A percentile compares a stretch with the other conserved stretches of the same genome.
phyloP scores from a whole-genome alignment of 2,329 filamentous ascomycete species.

The Talaromyces funiculosus region DNA sequence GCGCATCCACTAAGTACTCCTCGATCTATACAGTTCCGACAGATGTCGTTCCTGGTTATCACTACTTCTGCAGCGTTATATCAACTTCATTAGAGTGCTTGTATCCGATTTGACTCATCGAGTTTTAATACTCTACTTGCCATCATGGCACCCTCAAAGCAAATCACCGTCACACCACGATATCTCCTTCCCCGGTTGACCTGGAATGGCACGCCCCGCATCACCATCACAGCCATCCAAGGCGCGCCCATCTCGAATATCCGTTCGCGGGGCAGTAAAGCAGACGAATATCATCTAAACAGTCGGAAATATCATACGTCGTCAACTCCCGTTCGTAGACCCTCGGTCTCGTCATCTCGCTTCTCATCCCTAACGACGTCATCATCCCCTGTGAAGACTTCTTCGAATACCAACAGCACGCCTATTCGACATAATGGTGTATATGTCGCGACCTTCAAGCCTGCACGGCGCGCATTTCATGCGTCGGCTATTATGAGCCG shows the following conservation, averaged over 20 bases:
- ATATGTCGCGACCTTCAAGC: slow-evolving; percentile 41
- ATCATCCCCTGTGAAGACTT: slow-evolving; percentile 8
- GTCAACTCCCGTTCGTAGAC: slow-evolving; percentile 12
- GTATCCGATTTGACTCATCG: background rate
- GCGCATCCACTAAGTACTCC: background rate
- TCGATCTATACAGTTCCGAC: background rate
- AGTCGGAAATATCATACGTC: slow-evolving; percentile 20
- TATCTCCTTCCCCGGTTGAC: slow-evolving; percentile 39
- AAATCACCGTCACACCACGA: slow-evolving; percentile 39
- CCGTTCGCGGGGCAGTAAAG: slow-evolving; percentile 15
- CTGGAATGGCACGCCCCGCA: slow-evolving; percentile 35
- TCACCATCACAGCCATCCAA: slow-evolving; percentile 26
- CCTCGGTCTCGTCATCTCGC: slow-evolving; percentile 10
- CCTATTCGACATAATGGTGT: slow-evolving; percentile 44
- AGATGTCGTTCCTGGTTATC: background rate
- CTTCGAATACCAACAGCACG: slow-evolving; percentile 19
- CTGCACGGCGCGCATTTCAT: slow-evolving; percentile 52
- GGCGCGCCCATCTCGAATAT: slow-evolving; percentile 21
- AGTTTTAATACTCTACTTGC: background rate
- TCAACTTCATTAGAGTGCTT: background rate
- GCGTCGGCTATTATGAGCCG: slow-evolving; percentile 56
- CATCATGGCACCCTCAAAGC: slow-evolving; percentile 39
- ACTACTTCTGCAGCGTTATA: background rate
- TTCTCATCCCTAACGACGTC: slow-evolving; percentile 15
- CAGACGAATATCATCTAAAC: slow-evolving; percentile 19